Percentiles rank a stretch among this genome's conserved stretches.
Evolutionary conservation across 1,284 basidiomycete genomes (phyloP).

Genomic region (Ustilago bromivora): DNA sequence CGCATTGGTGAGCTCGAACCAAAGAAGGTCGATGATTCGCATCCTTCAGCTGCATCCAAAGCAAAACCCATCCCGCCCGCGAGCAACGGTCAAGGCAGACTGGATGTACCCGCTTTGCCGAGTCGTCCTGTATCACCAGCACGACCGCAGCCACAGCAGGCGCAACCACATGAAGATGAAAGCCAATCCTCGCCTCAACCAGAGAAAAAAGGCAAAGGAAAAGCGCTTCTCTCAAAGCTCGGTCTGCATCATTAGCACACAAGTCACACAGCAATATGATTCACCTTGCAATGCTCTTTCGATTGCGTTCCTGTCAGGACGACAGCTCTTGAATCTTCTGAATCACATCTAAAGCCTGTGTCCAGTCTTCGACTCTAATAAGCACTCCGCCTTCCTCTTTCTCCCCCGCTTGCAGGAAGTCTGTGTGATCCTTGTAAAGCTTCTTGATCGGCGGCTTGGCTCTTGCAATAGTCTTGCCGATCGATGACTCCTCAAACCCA

Average conservation of each 20-base stretch:
- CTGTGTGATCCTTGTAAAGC: constrained; percentile 10
- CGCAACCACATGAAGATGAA: constrained; percentile 1
- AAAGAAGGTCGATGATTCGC: constrained; percentile 16
- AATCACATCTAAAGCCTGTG: constrained; percentile 29
- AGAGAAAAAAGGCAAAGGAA: constrained; percentile 41
- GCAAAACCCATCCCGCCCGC: not conserved
- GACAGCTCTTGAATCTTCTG: constrained; percentile 19
- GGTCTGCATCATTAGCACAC: constrained; percentile 22
- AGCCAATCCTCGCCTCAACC: not conserved
- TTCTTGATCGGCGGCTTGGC: constrained; percentile 9
- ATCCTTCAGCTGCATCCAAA: not conserved
- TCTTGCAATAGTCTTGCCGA: constrained; percentile 14
- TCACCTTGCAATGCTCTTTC: not conserved
- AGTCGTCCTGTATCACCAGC: constrained; percentile 22
- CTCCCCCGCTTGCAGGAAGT: constrained; percentile 5
- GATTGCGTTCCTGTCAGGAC: not conserved
- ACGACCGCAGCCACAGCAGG: not conserved
- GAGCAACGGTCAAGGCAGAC: not conserved
- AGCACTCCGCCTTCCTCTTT: constrained; percentile 9
- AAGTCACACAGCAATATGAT: not conserved
- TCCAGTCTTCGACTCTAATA: constrained; percentile 39
- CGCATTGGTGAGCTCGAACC: constrained; percentile 49
- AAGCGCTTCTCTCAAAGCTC: constrained; percentile 43
- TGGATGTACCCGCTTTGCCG: constrained; percentile 15
- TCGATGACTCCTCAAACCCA: constrained; percentile 10